Conservation (phyloP, 768 basidiomycete species). For the Rhodotorula kratochvilovae region DNA sequence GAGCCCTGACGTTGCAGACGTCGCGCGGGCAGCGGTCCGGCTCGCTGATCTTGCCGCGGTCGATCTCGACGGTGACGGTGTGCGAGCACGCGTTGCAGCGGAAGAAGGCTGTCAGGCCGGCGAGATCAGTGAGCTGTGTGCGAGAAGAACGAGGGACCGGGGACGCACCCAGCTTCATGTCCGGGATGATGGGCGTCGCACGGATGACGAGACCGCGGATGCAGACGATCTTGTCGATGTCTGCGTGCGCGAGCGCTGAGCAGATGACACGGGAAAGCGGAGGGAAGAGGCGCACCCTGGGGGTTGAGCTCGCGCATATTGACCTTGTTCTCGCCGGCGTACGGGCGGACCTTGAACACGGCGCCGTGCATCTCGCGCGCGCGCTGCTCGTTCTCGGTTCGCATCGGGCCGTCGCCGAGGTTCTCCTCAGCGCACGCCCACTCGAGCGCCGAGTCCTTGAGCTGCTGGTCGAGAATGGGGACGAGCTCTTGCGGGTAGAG, state of each 20-base stretch:
- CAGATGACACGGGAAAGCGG: background rate
- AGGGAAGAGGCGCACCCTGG: conserved; percentile 55
- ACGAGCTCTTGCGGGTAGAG: conserved; percentile 97
- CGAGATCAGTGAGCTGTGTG: background rate
- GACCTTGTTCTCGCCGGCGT: conserved; percentile 61
- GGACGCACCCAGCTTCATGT: conserved; percentile 75
- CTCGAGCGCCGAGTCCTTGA: conserved; percentile 89
- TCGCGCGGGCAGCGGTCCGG: conserved; percentile 88
- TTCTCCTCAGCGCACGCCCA: conserved; percentile 66
- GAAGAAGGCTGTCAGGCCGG: conserved; percentile 70
- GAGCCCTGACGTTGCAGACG: conserved; percentile 82
- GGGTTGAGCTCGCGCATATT: conserved; percentile 97
- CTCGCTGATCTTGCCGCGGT: conserved; percentile 95
- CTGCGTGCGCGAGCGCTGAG: conserved; percentile 50
- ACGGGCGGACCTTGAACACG: conserved; percentile 90
- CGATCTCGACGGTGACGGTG: conserved; percentile 94
- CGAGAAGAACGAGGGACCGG: too few species aligned
- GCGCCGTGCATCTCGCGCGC: conserved; percentile 75
- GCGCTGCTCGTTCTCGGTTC: conserved; percentile 67
- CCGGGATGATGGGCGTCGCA: conserved; percentile 93
- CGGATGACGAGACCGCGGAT: conserved; percentile 97
- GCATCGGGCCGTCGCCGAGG: conserved; percentile 52
- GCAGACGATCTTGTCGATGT: conserved; percentile 94
- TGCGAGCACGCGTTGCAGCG: conserved; percentile 91
- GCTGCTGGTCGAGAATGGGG: conserved; percentile 91